These are phyloP conservation scores for Oryza glumipatula DNA, from an alignment of 176 grass and related monocot species.

Conservation along the genomic window DNA sequence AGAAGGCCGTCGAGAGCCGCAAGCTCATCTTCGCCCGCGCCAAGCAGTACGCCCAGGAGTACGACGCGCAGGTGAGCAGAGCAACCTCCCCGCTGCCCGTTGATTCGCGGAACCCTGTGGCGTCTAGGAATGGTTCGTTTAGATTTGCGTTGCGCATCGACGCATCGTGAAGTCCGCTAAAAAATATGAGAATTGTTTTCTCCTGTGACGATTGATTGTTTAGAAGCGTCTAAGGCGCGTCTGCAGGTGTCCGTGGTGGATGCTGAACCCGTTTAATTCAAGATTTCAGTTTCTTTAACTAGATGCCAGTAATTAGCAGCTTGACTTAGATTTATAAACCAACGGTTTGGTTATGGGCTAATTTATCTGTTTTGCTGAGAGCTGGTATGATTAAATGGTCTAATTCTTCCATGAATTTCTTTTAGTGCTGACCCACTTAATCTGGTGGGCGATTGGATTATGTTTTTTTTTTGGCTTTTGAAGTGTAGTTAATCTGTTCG, in stretches of 20 bases:
- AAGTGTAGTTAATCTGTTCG: not conserved
- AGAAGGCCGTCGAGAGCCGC: constrained; percentile 55
- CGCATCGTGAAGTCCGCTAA: not conserved
- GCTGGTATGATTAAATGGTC: not conserved
- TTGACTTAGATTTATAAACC: not conserved
- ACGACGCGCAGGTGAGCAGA: constrained; percentile 68
- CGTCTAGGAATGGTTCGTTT: not conserved
- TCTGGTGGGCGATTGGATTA: not conserved
- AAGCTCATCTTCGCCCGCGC: constrained; percentile 68
- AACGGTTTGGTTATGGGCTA: too few species aligned
- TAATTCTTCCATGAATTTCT: not conserved
- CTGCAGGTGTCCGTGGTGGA: too few species aligned
- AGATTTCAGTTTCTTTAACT: too few species aligned
- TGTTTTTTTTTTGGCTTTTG: fast-evolving
- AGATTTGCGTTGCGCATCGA: not conserved
- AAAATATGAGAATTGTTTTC: not conserved
- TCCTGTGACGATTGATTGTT: too few species aligned
- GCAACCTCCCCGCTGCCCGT: too few species aligned
- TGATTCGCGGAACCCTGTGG: not conserved
- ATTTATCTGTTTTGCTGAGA: not conserved
- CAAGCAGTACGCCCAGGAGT: constrained; percentile 76
- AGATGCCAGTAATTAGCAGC: not conserved
- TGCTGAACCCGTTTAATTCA: too few species aligned
- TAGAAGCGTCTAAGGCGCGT: not conserved
- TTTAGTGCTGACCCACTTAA: too few species aligned